Conservation (phyloP, 176 grass and related monocot genomes). For the Puya raimondii region DNA sequence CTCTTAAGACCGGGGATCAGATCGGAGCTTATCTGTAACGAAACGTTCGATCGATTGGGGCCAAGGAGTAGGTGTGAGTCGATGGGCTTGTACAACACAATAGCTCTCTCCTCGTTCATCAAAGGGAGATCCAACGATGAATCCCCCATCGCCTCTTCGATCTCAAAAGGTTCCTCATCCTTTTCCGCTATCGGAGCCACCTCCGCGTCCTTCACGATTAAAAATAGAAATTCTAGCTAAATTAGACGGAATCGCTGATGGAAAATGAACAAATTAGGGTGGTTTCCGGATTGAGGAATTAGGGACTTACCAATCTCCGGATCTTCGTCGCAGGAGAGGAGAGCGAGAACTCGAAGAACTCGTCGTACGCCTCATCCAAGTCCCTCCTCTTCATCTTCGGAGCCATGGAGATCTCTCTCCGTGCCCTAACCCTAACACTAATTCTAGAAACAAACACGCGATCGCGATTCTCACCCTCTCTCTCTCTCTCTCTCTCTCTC, state of each 20-base stretch:
- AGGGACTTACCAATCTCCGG: conserved; percentile 40
- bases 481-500: too few relatives aligned
- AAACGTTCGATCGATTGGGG: conserved; percentile 34
- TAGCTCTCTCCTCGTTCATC: conserved; percentile 36
- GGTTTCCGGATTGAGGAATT: background rate
- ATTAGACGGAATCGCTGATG: background rate
- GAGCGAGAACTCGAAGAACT: conserved; percentile 45
- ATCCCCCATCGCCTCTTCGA: conserved; percentile 21
- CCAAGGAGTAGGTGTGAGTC: conserved; percentile 17
- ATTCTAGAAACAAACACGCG: too few relatives aligned
- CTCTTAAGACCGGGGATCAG: conserved; percentile 71
- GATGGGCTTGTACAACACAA: conserved; percentile 65
- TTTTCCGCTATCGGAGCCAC: background rate
- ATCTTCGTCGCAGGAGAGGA: conserved; percentile 47
- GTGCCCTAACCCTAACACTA: too few relatives aligned
- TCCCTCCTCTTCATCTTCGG: conserved; percentile 64
- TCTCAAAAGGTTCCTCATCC: conserved; percentile 18
- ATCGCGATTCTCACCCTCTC: too few relatives aligned
- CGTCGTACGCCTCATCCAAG: conserved; percentile 43
- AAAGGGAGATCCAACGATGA: conserved; percentile 13
- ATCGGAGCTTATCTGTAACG: conserved; percentile 61
- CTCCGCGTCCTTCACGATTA: background rate
- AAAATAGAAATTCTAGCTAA: background rate
- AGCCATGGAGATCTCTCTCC: background rate
- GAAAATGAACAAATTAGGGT: background rate